These are phyloP conservation scores for Kurtzmaniella quercitrusa DNA, from an alignment of 1,139 yeast genomes.

Conservation along the genomic window DNA sequence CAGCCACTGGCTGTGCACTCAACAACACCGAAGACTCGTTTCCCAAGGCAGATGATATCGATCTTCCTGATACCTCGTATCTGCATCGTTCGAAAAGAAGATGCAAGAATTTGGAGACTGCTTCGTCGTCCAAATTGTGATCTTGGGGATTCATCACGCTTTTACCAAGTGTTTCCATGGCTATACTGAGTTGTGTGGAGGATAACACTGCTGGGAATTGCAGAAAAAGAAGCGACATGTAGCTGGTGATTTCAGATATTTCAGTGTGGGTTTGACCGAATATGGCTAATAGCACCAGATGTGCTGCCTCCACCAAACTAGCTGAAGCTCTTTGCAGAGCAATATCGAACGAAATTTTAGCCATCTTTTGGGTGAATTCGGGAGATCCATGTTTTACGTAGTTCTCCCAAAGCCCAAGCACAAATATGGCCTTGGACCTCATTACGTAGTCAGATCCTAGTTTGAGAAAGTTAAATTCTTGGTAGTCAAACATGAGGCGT, in stretches of 20 bases:
- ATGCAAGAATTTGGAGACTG: constrained; percentile 23
- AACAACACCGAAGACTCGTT: constrained; percentile 13
- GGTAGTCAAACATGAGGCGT: constrained; percentile 36
- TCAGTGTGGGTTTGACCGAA: constrained; percentile 21
- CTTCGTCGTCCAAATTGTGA: constrained; percentile 26
- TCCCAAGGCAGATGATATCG: constrained; percentile 13
- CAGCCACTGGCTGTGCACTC: constrained; percentile 39
- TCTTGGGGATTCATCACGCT: constrained; percentile 28
- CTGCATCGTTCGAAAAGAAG: constrained; percentile 36
- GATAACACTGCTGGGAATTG: constrained; percentile 61
- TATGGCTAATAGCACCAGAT: constrained; percentile 57
- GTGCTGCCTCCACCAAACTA: constrained; percentile 58
- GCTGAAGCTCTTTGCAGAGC: constrained; percentile 11
- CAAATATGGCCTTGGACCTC: constrained; percentile 50
- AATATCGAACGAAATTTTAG: constrained; percentile 41
- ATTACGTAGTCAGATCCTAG: constrained; percentile 31
- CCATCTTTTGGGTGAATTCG: constrained; percentile 29
- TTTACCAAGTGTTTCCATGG: constrained; percentile 54
- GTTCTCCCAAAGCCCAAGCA: constrained; percentile 57
- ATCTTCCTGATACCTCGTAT: constrained; percentile 26
- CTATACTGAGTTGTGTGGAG: constrained; percentile 53
- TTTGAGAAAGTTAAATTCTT: constrained; percentile 33
- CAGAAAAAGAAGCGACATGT: constrained; percentile 26
- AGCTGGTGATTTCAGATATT: constrained; percentile 23
- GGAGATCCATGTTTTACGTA: constrained; percentile 35